phyloP scores from a whole-genome alignment of 805 yeast genomes.

The Blastobotrys robertii region DNA sequence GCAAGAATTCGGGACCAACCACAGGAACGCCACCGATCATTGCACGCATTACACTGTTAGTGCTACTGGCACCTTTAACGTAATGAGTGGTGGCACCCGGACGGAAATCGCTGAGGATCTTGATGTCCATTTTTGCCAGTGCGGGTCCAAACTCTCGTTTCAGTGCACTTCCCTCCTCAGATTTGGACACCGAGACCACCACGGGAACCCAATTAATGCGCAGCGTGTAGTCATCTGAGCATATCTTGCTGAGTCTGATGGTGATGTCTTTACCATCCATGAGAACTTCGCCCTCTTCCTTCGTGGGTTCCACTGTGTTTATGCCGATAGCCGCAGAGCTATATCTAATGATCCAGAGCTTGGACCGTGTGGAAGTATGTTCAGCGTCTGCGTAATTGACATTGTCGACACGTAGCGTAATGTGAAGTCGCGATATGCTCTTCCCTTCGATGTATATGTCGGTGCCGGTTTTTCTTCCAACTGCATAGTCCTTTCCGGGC shows the following conservation, averaged over 20 bases:
- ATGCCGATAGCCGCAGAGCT: too few species aligned
- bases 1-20: conserved; percentile 18
- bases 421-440: not conserved
- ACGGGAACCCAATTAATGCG: conserved; percentile 20
- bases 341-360: too few species aligned
- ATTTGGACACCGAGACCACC: conserved; percentile 17
- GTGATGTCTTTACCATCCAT: too few species aligned
- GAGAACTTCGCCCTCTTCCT: too few species aligned
- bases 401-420: not conserved
- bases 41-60: conserved; percentile 28
- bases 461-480: not conserved
- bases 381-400: not conserved
- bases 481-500: not conserved
- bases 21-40: conserved; percentile 26
- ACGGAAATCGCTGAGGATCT: conserved; percentile 16
- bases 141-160: conserved; percentile 5
- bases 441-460: not conserved
- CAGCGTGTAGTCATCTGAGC: conserved; percentile 12
- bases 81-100: conserved; percentile 20
- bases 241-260: too few species aligned
- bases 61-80: conserved; percentile 15
- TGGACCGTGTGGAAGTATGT: too few species aligned
- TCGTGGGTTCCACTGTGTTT: too few species aligned
- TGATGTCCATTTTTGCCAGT: conserved; percentile 24
- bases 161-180: too few species aligned